These are phyloP conservation scores for Fusarium caatingaense DNA, from an alignment of 2,329 filamentous ascomycete genomes.

Conservation along the genomic window DNA sequence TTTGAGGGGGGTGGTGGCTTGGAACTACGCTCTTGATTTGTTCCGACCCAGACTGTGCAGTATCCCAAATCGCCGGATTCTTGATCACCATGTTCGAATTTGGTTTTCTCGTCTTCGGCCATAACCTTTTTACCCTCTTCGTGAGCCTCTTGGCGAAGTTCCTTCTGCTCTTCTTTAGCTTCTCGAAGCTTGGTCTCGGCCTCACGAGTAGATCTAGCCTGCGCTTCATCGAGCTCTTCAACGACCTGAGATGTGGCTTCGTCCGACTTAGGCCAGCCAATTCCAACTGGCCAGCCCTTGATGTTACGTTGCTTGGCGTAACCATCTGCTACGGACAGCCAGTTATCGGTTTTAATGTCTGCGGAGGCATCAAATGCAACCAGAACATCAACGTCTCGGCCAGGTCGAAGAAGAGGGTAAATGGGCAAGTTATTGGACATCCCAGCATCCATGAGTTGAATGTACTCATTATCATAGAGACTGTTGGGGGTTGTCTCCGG, in stretches of 20 bases:
- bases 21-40: slow-evolving; percentile 75
- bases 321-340: slow-evolving; percentile 93
- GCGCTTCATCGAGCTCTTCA: slow-evolving; percentile 73
- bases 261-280: slow-evolving; percentile 84
- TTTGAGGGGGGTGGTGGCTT: slow-evolving; percentile 64
- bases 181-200: slow-evolving; percentile 72
- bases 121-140: slow-evolving; percentile 42
- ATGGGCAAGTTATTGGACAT: slow-evolving; percentile 99
- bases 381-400: slow-evolving; percentile 87
- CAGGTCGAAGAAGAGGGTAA: slow-evolving; percentile 90
- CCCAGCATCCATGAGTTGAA: slow-evolving; percentile 93
- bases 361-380: slow-evolving; percentile 95
- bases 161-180: slow-evolving; percentile 63
- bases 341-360: slow-evolving; percentile 93
- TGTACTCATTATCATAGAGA: slow-evolving; percentile 76
- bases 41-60: slow-evolving; percentile 96
- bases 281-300: slow-evolving; percentile 92
- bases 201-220: slow-evolving; percentile 69
- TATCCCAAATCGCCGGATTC: slow-evolving; percentile 77
- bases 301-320: slow-evolving; percentile 91
- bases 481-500: slow-evolving; percentile 82
- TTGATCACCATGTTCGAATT: slow-evolving; percentile 57
- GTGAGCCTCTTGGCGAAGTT: slow-evolving; percentile 43
- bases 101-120: slow-evolving; percentile 48
- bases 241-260: slow-evolving; percentile 70